phyloP scores from a whole-genome alignment of 257 asterid genomes.

The Solanum corneliomulleri region DNA sequence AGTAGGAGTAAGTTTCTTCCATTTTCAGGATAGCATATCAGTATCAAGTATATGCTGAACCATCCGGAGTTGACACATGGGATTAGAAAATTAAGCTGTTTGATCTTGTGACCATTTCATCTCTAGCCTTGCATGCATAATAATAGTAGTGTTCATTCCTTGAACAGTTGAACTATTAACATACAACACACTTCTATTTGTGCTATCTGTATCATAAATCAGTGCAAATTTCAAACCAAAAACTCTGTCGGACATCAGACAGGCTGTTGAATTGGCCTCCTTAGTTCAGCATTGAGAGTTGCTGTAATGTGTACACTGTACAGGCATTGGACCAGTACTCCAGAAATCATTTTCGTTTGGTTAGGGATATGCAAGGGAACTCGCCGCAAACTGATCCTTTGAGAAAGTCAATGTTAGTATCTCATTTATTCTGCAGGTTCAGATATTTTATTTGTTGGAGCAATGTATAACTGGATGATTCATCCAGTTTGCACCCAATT shows the following conservation, averaged over 20 bases:
- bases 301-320: background rate
- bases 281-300: background rate
- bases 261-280: background rate
- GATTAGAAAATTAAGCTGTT: background rate
- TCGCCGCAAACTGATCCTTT: background rate
- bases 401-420: background rate
- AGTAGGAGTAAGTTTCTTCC: background rate
- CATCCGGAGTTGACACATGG: background rate
- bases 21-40: background rate
- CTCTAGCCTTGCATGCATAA: background rate
- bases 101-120: background rate
- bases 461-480: background rate
- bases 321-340: background rate
- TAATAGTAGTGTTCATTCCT: background rate
- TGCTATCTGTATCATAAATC: background rate
- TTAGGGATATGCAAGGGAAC: background rate
- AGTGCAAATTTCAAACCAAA: background rate
- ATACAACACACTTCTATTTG: background rate
- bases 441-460: background rate
- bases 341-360: background rate
- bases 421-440: background rate
- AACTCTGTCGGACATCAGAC: background rate
- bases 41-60: background rate
- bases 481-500: background rate
- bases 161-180: background rate